These are phyloP conservation scores for Phialemonium atrogriseum DNA, from an alignment of 2,329 filamentous ascomycete genomes.

Conservation along the genomic window DNA sequence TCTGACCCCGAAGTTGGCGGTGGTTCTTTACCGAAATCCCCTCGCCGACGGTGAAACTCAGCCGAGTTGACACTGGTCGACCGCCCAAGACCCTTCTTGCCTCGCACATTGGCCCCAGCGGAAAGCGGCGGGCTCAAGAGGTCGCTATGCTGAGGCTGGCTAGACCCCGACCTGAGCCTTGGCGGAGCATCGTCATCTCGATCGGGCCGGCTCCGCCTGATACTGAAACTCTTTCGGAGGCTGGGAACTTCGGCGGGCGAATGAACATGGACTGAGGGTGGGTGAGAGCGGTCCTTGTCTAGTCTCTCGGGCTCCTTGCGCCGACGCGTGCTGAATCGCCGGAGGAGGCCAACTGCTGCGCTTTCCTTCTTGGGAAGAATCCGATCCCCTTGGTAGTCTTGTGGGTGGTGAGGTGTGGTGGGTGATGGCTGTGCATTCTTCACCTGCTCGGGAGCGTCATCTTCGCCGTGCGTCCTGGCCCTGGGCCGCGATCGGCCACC, in stretches of 20 bases:
- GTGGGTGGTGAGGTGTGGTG: conserved; percentile 37
- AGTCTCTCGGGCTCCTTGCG: conserved; percentile 54
- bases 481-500: conserved; percentile 76
- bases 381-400: conserved; percentile 48
- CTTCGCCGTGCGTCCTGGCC: conserved; percentile 88
- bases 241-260: conserved; percentile 58
- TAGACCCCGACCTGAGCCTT: conserved; percentile 47
- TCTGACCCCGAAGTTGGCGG: conserved; percentile 74
- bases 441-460: conserved; percentile 69
- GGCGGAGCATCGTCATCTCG: conserved; percentile 39
- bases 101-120: conserved; percentile 44
- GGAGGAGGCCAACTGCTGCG: conserved; percentile 71
- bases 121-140: conserved; percentile 66
- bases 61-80: conserved; percentile 90
- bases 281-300: conserved; percentile 58
- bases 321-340: conserved; percentile 83
- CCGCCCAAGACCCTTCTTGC: conserved; percentile 65
- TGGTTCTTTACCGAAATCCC: conserved; percentile 49
- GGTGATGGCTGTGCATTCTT: conserved; percentile 53
- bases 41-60: conserved; percentile 60
- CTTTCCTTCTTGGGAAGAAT: conserved; percentile 72
- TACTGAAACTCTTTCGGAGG: conserved; percentile 80
- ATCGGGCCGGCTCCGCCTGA: conserved; percentile 52
- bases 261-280: conserved; percentile 70
- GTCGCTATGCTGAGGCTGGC: conserved; percentile 67